phyloP scores from a whole-genome alignment of 306 rosid species.

The Pterocarpus santalinus region DNA sequence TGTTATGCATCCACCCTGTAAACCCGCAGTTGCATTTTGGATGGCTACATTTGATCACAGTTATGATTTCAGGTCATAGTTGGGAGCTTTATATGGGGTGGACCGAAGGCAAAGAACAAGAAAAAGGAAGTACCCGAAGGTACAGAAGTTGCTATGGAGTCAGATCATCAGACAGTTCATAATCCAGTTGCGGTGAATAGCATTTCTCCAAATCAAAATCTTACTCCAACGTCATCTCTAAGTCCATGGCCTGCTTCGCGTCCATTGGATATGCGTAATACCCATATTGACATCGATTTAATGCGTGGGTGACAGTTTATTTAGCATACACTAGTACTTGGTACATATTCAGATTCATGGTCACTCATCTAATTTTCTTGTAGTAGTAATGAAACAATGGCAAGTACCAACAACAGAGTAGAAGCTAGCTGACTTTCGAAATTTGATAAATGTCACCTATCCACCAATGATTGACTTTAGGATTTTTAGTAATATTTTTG shows the following conservation, averaged over 20 bases:
- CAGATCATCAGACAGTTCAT: conserved; percentile 68
- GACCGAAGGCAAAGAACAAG: conserved; percentile 72
- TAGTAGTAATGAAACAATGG: conserved; percentile 54
- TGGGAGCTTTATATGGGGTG: conserved; percentile 95
- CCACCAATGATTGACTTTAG: conserved; percentile 56
- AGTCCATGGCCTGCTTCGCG: conserved; percentile 80
- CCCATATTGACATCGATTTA: conserved; percentile 91
- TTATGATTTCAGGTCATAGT: conserved; percentile 77
- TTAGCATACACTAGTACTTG: conserved; percentile 39
- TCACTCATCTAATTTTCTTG: conserved; percentile 63
- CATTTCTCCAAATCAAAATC: conserved; percentile 64
- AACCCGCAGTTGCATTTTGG: background rate
- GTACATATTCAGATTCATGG: conserved; percentile 53
- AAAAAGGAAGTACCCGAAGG: conserved; percentile 66
- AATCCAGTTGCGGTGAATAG: conserved; percentile 57
- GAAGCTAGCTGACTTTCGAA: conserved; percentile 57
- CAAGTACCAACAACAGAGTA: conserved; percentile 56
- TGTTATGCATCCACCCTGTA: background rate
- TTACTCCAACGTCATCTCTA: conserved; percentile 64
- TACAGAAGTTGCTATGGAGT: conserved; percentile 65
- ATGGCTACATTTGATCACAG: conserved; percentile 18
- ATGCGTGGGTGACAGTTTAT: conserved; percentile 79
- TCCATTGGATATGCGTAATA: conserved; percentile 78
- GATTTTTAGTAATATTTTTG: conserved; percentile 60
- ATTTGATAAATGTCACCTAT: conserved; percentile 51